Evolutionary conservation across 1,284 basidiomycete species (phyloP).

Genomic region (Pseudozyma hubeiensis): DNA sequence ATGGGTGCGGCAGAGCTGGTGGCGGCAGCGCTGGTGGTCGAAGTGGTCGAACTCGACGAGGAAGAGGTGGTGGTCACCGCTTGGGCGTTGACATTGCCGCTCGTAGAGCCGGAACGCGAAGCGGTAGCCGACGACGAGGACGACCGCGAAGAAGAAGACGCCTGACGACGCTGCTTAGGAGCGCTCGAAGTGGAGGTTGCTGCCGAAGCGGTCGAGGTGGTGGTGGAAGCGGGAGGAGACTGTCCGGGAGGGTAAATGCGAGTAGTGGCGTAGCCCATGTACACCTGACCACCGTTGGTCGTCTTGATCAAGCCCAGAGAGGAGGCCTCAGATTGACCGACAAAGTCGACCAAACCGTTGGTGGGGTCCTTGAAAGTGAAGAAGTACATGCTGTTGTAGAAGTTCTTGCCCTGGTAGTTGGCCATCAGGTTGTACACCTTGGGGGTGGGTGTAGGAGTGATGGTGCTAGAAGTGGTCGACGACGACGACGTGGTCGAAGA

Average conservation of each 20-base stretch:
- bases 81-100: too few relatives aligned
- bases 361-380: slow-evolving; percentile 57
- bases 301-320: slow-evolving; percentile 40
- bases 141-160: slow-evolving; percentile 13
- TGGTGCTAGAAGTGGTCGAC: slow-evolving; percentile 17
- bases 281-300: slow-evolving; percentile 32
- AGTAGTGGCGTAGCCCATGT: slow-evolving; percentile 55
- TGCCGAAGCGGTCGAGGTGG: slow-evolving; percentile 6
- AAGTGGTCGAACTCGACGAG: slow-evolving; percentile 5
- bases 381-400: slow-evolving; percentile 59
- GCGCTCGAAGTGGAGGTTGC: slow-evolving; percentile 12
- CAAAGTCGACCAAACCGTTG: slow-evolving; percentile 49
- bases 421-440: slow-evolving; percentile 42
- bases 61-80: slow-evolving; percentile 1
- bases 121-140: background rate
- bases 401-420: slow-evolving; percentile 47
- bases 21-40: slow-evolving; percentile 15
- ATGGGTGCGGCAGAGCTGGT: slow-evolving; percentile 24
- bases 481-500: slow-evolving; percentile 9
- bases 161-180: slow-evolving; percentile 13
- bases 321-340: slow-evolving; percentile 29
- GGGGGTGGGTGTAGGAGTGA: slow-evolving; percentile 25
- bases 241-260: slow-evolving; percentile 30
- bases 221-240: slow-evolving; percentile 6
- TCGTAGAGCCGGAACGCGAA: background rate